These are phyloP conservation scores for Heritiera fomes DNA, from an alignment of 345 rosid species.

Conservation along the genomic window DNA sequence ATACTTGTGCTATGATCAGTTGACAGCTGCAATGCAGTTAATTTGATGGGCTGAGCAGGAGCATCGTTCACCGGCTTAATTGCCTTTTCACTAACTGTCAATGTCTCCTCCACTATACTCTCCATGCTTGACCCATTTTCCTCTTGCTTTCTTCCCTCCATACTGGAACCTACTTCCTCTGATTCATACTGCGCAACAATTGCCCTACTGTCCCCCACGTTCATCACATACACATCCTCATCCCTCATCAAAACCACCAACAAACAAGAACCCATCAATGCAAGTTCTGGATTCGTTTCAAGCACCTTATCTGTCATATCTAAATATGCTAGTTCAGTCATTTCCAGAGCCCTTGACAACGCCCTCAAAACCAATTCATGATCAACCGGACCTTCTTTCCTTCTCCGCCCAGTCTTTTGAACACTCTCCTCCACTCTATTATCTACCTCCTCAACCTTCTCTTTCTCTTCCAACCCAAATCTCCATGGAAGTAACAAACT, in stretches of 20 bases:
- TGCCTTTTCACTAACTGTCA: slow-evolving; percentile 26
- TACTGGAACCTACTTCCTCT: slow-evolving; percentile 43
- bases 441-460: slow-evolving; percentile 50
- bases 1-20: slow-evolving; percentile 93
- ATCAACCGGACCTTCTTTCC: slow-evolving; percentile 76
- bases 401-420: slow-evolving; percentile 49
- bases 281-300: slow-evolving; percentile 82
- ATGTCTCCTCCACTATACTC: slow-evolving; percentile 45
- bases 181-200: slow-evolving; percentile 74
- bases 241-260: slow-evolving; percentile 89
- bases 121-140: slow-evolving; percentile 41
- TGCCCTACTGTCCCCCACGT: slow-evolving; percentile 94
- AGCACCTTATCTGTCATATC: slow-evolving; percentile 94
- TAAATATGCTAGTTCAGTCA: slow-evolving; percentile 73
- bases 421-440: slow-evolving; percentile 52
- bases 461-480: slow-evolving; percentile 66
- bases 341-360: slow-evolving; percentile 72
- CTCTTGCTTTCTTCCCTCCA: slow-evolving; percentile 28
- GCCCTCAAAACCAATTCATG: slow-evolving; percentile 76
- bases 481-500: slow-evolving; percentile 71
- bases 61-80: slow-evolving; percentile 30
- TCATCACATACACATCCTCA: slow-evolving; percentile 93
- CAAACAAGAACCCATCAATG: slow-evolving; percentile 91
- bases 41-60: slow-evolving; percentile 42
- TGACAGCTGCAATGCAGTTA: slow-evolving; percentile 84